These are phyloP conservation scores for Cyberlindnera samutprakarnensis DNA, from an alignment of 805 yeast genomes.

Conservation along the genomic window DNA sequence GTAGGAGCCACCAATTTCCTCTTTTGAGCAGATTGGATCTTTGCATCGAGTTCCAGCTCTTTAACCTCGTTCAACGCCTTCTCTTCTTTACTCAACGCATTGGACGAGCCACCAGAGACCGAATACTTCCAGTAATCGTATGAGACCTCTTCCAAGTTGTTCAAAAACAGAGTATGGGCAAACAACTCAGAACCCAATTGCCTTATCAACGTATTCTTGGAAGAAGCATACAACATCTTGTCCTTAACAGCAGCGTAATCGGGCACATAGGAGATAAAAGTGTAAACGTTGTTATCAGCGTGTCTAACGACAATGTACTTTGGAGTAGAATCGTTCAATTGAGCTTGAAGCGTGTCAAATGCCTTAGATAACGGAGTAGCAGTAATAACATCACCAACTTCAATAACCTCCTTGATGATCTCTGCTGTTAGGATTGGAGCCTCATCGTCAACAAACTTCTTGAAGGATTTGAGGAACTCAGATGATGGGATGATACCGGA, in stretches of 20 bases:
- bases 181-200: constrained; percentile 54
- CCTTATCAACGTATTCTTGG: constrained; percentile 68
- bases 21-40: constrained; percentile 25
- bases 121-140: constrained; percentile 39
- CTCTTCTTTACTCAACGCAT: constrained; percentile 56
- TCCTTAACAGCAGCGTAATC: constrained; percentile 73
- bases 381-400: constrained; percentile 26
- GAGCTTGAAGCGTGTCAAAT: constrained; percentile 25
- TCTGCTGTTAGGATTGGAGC: constrained; percentile 31
- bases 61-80: constrained; percentile 38
- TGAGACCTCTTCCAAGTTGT: constrained; percentile 29
- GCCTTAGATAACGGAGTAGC: constrained; percentile 25
- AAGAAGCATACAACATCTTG: constrained; percentile 93
- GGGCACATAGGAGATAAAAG: constrained; percentile 80
- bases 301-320: constrained; percentile 42
- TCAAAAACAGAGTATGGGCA: constrained; percentile 26
- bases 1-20: constrained; percentile 21
- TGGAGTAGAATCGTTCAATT: constrained; percentile 33
- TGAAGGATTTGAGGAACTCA: constrained; percentile 39
- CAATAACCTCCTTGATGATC: constrained; percentile 29
- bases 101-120: constrained; percentile 28
- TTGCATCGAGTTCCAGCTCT: constrained; percentile 31
- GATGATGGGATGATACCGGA: constrained; percentile 48
- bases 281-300: constrained; percentile 21
- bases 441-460: constrained; percentile 27